These are phyloP conservation scores for Ogataea haglerorum DNA, from an alignment of 805 yeast genomes.

Conservation along the genomic window DNA sequence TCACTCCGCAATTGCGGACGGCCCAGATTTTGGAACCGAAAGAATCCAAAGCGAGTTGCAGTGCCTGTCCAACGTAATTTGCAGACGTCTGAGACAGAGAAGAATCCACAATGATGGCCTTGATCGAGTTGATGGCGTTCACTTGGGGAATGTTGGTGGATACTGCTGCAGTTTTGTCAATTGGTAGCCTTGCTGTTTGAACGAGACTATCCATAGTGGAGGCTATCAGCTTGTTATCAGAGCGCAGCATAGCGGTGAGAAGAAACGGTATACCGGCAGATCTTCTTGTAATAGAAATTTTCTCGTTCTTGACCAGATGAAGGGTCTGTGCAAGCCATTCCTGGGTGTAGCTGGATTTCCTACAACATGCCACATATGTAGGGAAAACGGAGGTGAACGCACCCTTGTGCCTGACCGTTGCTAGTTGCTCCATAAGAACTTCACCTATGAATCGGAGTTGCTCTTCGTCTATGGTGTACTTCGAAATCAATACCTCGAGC, in stretches of 20 bases:
- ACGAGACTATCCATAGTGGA: slow-evolving; percentile 51
- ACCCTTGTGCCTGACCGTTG: slow-evolving; percentile 81
- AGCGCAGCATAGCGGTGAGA: slow-evolving; percentile 67
- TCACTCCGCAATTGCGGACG: slow-evolving; percentile 85
- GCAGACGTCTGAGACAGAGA: slow-evolving; percentile 52
- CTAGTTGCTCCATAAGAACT: slow-evolving; percentile 60
- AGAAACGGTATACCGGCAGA: slow-evolving; percentile 90
- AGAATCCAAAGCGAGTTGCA: slow-evolving; percentile 56
- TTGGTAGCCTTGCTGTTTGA: slow-evolving; percentile 51
- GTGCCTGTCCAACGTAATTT: slow-evolving; percentile 51
- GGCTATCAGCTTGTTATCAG: slow-evolving; percentile 43
- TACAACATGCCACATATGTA: slow-evolving; percentile 65
- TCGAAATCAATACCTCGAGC: slow-evolving; percentile 42
- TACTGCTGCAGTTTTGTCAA: slow-evolving; percentile 37
- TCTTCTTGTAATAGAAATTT: slow-evolving; percentile 77
- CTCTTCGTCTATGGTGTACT: slow-evolving; percentile 30
- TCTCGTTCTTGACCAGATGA: slow-evolving; percentile 38
- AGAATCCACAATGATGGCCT: slow-evolving; percentile 69
- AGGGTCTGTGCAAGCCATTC: slow-evolving; percentile 62
- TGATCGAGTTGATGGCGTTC: slow-evolving; percentile 86
- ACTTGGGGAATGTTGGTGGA: slow-evolving; percentile 84
- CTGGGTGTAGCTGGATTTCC: slow-evolving; percentile 29
- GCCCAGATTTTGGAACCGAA: slow-evolving; percentile 78
- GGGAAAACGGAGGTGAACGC: slow-evolving; percentile 90
- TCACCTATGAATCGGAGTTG: slow-evolving; percentile 44